Conservation (phyloP, 805 yeast genomes). For the Sungouiella thailandica region DNA sequence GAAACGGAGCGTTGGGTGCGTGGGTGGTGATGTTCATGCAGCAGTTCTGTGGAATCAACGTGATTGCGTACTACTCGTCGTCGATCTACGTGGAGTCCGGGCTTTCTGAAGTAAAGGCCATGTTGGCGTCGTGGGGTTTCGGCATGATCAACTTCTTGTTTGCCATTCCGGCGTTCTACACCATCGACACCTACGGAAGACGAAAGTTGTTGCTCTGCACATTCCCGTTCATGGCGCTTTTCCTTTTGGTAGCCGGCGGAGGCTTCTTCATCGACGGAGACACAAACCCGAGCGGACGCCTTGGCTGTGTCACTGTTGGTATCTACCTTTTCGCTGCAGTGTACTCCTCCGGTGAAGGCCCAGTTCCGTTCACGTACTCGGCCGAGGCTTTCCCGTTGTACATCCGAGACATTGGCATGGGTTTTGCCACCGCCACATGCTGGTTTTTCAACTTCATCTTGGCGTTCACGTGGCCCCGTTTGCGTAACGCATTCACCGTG, state of each 20-base stretch:
- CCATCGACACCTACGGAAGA: constrained; percentile 77
- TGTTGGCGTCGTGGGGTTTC: constrained; percentile 82
- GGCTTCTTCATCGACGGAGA: constrained; percentile 63
- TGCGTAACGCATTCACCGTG: constrained; percentile 59
- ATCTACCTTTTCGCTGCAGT: constrained; percentile 68
- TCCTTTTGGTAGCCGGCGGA: constrained; percentile 59
- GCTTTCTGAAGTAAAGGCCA: constrained; percentile 54
- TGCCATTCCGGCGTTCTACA: constrained; percentile 77
- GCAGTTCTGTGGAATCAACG: constrained; percentile 87
- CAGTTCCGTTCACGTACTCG: constrained; percentile 83
- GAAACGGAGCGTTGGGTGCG: constrained; percentile 78
- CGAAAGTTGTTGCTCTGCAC: constrained; percentile 53
- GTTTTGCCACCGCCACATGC: constrained; percentile 69
- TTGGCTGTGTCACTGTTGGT: constrained; percentile 68
- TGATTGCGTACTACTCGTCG: constrained; percentile 81
- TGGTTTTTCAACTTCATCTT: constrained; percentile 70
- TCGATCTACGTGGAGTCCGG: constrained; percentile 68
- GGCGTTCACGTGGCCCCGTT: constrained; percentile 76
- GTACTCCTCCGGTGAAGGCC: constrained; percentile 84
- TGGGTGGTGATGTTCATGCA: constrained; percentile 86
- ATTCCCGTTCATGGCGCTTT: constrained; percentile 61
- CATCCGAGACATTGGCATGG: constrained; percentile 76
- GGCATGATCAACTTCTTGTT: constrained; percentile 77
- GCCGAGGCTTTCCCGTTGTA: constrained; percentile 82
- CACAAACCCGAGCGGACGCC: constrained; percentile 41